Conservation (phyloP, 495 filamentous ascomycete genomes). For the Pseudoneurospora amorphoporcata region DNA sequence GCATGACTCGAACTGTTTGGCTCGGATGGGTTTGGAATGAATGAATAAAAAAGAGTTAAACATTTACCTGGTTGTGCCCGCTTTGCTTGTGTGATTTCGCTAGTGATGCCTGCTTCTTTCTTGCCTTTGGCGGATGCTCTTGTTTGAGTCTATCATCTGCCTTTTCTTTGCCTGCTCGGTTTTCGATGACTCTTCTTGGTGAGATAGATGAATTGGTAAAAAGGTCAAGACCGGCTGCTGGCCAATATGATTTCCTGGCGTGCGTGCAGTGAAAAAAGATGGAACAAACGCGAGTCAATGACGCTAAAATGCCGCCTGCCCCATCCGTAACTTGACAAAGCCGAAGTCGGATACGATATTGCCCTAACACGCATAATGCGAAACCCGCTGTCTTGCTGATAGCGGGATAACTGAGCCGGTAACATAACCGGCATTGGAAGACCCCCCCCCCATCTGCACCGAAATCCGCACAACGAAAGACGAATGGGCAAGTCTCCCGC, state of each 20-base stretch:
- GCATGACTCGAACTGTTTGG: neutral
- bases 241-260: too few species aligned
- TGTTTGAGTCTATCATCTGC: neutral
- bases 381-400: neutral
- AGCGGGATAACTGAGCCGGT: neutral
- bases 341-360: neutral
- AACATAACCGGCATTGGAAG: neutral
- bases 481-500: neutral
- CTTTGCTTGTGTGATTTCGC: neutral
- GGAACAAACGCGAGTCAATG: neutral
- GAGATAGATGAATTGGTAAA: neutral
- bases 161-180: neutral
- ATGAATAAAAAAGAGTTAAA: neutral
- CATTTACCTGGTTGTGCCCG: neutral
- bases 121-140: neutral
- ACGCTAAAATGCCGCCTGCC: neutral
- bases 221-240: neutral
- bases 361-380: neutral
- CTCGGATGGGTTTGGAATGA: neutral
- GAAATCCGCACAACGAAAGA: neutral
- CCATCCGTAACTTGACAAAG: neutral
- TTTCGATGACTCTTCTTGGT: too few species aligned
- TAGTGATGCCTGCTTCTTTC: neutral
- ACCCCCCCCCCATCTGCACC: neutral
- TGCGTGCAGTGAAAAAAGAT: too few species aligned